These are phyloP conservation scores for Scorias spongiosa DNA, from an alignment of 2,329 filamentous ascomycete genomes.

Conservation along the genomic window DNA sequence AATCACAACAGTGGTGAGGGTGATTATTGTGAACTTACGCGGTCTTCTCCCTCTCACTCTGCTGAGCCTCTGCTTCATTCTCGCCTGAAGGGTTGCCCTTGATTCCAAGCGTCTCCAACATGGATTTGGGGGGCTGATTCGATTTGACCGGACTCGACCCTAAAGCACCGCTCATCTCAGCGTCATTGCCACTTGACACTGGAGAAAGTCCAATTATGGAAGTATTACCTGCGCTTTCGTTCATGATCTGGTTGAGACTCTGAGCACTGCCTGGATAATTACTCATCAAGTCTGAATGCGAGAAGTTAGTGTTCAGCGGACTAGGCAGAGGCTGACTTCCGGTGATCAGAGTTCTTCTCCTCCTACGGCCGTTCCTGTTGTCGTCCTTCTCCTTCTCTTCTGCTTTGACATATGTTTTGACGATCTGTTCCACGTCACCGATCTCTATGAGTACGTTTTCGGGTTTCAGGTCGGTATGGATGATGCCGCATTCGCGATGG, in stretches of 20 bases:
- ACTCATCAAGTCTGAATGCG: conserved; percentile 50
- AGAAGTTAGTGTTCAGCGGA: conserved; percentile 84
- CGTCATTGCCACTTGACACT: conserved; percentile 23
- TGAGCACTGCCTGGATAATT: conserved; percentile 44
- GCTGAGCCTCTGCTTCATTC: conserved; percentile 39
- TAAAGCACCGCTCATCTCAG: conserved; percentile 42
- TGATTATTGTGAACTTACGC: conserved; percentile 47
- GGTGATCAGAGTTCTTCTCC: conserved; percentile 85
- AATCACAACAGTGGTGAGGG: conserved; percentile 3
- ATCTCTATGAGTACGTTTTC: conserved; percentile 99
- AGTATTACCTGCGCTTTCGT: conserved; percentile 50
- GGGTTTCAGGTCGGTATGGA: conserved; percentile 93
- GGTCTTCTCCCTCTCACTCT: conserved; percentile 81
- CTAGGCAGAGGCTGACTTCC: conserved; percentile 93
- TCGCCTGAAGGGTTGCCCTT: conserved; percentile 19
- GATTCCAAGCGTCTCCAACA: conserved; percentile 43
- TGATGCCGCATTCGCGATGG: conserved; percentile 95
- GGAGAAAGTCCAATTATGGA: conserved; percentile 27
- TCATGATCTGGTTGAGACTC: conserved; percentile 73
- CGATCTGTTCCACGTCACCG: conserved; percentile 95
- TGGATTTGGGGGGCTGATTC: conserved; percentile 35
- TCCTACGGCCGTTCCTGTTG: conserved; percentile 77
- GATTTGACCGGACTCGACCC: conserved; percentile 18
- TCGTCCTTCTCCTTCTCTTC: conserved; percentile 67
- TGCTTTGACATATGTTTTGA: conserved; percentile 86